Conservation (phyloP, 2,329 filamentous ascomycete genomes). For the Fusarium nisikadoi region DNA sequence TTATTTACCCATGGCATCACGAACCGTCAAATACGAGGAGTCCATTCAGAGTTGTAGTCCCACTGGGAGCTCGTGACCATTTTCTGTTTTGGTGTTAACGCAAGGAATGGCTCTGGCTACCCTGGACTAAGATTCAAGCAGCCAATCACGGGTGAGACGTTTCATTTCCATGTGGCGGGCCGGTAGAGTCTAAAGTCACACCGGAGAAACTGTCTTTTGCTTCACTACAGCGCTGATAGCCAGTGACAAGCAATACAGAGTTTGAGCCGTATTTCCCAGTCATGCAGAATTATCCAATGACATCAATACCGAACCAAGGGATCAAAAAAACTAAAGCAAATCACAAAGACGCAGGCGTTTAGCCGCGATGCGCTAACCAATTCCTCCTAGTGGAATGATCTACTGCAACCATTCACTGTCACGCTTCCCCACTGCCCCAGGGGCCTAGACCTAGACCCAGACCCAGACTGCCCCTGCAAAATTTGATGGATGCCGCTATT, state of each 20-base stretch:
- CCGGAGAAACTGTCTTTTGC: neutral
- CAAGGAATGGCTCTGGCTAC: neutral
- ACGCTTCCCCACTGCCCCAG: neutral
- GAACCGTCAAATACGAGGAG: neutral
- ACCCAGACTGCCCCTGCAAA: neutral
- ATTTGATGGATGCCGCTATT: neutral
- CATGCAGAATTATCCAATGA: neutral
- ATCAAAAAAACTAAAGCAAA: neutral
- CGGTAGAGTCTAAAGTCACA: rapidly evolving
- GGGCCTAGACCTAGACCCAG: neutral
- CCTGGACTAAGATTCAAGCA: neutral
- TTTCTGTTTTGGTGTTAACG: neutral
- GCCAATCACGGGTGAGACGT: neutral
- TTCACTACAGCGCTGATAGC: rapidly evolving
- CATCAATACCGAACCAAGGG: neutral
- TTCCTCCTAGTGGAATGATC: neutral
- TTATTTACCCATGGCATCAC: neutral
- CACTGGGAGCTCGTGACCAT: neutral
- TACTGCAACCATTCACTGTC: neutral
- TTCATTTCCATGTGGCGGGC: neutral
- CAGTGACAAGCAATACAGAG: rapidly evolving
- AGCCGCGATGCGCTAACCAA: neutral
- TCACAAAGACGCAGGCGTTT: neutral
- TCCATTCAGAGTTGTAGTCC: neutral
- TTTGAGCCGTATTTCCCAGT: rapidly evolving